Evolutionary conservation across 2,329 filamentous ascomycete genomes (phyloP), one percentile per base, ranked within the genome.

Genomic region (Ceratocystis cacaofunesta): DNA sequence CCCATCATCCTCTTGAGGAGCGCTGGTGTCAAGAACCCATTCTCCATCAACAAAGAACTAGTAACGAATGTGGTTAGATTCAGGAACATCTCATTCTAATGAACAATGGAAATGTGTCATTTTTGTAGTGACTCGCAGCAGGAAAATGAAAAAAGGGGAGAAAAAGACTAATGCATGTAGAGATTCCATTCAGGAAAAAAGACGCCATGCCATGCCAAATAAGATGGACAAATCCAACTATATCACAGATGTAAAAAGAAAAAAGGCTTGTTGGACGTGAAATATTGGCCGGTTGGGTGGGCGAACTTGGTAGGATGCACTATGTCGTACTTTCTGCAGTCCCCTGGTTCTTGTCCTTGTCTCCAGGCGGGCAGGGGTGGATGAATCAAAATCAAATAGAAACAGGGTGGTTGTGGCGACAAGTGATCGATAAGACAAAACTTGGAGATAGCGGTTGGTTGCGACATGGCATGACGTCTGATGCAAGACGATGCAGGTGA

Each of bases 41-140:
- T 83, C 84, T 70, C 89, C 90, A 82, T 99, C 90, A 70, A 96
- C 92, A 71, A 99, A 89, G 75, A 96, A 99, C 92, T 96, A 74
- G 22, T 22, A 64, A 46, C 32, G 55, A 64, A 36, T 36, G n/a
- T 63, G 12, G 52, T 57, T 44, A 68, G 55, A 15, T 58, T 48
- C 22, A 50, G 43, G 50, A 30, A 28, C 19, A 25, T 6, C 22
- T 8, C n/a, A 65, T 12, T 43, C 19, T n/a, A 12, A 50, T 50
- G 30, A 19, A 41, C 32, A 17, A 25, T 62, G 48, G n/a, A 50
- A 50, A 50, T 50, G 48, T 19, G 48, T 41, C 32, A 3, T 43
- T 43, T 48, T 55, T 50, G 25, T 41, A 25, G 25, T 28, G 52
- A 30, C 52, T 28, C 52, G 10, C 17, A 2, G 22, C n/a, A 12